Evolutionary conservation across 1,284 basidiomycete species (phyloP).

Genomic region (Rhodotorula sp.): DNA sequence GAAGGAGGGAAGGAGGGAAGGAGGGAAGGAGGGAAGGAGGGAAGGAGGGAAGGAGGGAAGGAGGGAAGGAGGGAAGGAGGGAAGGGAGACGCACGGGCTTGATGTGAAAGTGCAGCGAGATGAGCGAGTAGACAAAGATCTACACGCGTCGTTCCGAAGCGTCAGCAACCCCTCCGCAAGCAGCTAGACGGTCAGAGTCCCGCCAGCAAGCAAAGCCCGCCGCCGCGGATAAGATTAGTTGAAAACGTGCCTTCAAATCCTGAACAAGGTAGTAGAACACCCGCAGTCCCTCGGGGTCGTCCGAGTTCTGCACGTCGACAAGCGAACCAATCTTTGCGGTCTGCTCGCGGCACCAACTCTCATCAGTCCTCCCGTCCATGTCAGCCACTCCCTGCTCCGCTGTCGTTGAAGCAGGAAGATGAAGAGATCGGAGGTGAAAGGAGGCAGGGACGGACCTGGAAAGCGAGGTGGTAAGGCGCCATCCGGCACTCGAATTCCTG

Average conservation of each 20-base stretch:
- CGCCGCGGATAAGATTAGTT: not conserved
- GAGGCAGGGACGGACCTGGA: conserved; percentile 68
- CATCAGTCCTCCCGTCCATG: not conserved
- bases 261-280: conserved; percentile 99
- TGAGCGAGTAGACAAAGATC: conserved; percentile 97
- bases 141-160: conserved; percentile 48
- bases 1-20: no score
- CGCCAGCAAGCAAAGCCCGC: not conserved
- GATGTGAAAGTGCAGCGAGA: conserved; percentile 98
- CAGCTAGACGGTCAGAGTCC: not conserved
- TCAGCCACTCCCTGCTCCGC: no score
- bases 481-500: conserved; percentile 94
- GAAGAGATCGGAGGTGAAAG: not conserved
- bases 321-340: conserved; percentile 97
- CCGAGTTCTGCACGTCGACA: conserved; percentile 93
- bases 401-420: not conserved
- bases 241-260: conserved; percentile 77
- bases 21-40: no score
- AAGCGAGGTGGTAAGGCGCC: conserved; percentile 94
- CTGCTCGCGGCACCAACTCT: conserved; percentile 53
- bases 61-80: not conserved
- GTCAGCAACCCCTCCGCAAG: no score
- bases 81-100: conserved; percentile 62
- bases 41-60: not conserved
- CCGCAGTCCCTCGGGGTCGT: conserved; percentile 95